Evolutionary conservation across 2,329 filamentous ascomycete species (phyloP).

Genomic region (Scopulariopsis brevicaulis): DNA sequence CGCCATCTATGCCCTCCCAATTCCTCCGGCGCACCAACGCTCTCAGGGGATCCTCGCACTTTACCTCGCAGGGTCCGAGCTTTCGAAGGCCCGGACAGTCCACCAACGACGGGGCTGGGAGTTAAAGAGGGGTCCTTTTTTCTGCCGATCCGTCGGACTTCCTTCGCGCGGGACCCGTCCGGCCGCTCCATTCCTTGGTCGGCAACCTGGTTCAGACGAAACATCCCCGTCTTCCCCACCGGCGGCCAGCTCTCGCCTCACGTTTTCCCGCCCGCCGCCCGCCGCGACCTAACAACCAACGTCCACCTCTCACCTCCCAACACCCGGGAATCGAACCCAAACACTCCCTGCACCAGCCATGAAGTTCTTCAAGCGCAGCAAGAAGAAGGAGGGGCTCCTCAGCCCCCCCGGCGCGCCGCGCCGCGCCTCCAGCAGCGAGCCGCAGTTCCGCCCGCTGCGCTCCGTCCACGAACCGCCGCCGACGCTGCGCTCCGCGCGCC

Average conservation of each 20-base stretch:
- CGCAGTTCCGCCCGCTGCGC: conserved; percentile 14
- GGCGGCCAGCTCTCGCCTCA: not conserved
- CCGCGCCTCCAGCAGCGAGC: conserved; percentile 6
- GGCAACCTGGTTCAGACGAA: not conserved
- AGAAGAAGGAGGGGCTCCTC: conserved; percentile 20
- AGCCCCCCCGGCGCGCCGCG: conserved; percentile 15
- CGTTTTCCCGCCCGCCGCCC: not conserved
- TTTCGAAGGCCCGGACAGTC: not conserved
- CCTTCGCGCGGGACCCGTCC: not conserved
- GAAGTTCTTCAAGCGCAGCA: conserved; percentile 19
- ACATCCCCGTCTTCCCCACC: not conserved
- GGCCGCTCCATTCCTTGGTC: not conserved
- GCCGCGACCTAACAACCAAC: not conserved
- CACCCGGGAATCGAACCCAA: not conserved
- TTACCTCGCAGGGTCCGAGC: not conserved
- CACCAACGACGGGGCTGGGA: not conserved
- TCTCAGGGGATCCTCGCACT: too few relatives aligned
- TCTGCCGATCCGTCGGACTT: not conserved
- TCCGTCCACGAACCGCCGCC: conserved; percentile 13
- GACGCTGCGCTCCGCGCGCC: conserved; percentile 25
- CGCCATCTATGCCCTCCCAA: too few relatives aligned
- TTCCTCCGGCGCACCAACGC: too few relatives aligned
- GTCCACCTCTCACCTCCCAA: not conserved
- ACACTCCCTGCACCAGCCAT: conserved; percentile 3
- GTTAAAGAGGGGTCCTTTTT: not conserved